Evolutionary conservation across 2,329 filamentous ascomycete genomes (phyloP), one percentile per base, ranked within the genome.

Genomic region (Diaporthe longicolla): DNA sequence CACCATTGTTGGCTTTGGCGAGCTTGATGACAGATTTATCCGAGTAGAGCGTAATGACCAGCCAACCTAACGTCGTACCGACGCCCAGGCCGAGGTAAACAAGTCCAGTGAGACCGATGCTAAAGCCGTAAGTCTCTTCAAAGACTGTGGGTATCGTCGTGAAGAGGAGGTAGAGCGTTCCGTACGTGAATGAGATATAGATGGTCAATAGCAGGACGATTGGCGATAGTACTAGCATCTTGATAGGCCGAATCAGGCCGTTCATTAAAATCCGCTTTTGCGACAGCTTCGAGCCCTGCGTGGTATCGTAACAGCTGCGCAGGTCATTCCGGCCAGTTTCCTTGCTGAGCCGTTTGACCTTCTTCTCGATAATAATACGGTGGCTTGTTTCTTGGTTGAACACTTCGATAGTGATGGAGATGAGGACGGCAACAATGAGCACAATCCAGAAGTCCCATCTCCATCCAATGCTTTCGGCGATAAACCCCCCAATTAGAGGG

Each of bases 121-220:
- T 81, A 82, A 86, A 89, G 75, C 83, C 82, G 76, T 89, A 89
- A 17, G 81, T 82, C 45, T 81, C 79, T 74, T 84, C 79, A 75
- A 89, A 89, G 35, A 88, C 85, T 10, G 84, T 81, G n/a, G 87
- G 84, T 75, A 89, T 86, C 24, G 87, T 87, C 75, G 87, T 89
- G 81, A 88, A 89, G 77, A 89, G 85, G 13, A 89, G 82, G 78
- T 89, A 89, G 26, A 89, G 82, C 61, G 85, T 85, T 59, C 87
- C 87, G 77, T 89, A 89, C 29, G 83, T 82, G 77, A 89, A 88
- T 57, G 87, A 86, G 55, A 87, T 84, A 80, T 89, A 89, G 6
- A 88, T 75, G 1, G 86, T 86, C 24, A 88, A 80, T 45, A 83
- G 79, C 48, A 87, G 80, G 58, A 89, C 81, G 75, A 89, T 84